Base-by-base conservation (phyloP, 2,329 filamentous ascomycete genomes). In the Penicillium griseofulvum region DNA sequence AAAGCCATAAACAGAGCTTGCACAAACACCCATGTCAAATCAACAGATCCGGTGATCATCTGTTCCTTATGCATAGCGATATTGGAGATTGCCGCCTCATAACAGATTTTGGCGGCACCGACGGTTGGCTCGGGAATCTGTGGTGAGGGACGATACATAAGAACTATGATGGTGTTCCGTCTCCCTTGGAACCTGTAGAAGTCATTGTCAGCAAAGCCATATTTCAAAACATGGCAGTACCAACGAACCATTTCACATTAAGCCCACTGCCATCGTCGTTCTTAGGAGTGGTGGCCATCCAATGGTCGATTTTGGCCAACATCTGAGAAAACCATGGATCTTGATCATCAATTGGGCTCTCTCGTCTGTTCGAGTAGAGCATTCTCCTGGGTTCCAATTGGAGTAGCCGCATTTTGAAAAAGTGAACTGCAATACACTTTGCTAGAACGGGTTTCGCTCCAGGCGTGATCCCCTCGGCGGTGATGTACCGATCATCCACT, bases 11-110 rank as follows among this genome's bases (percentile, higher is more conserved):
- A 97, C 38, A 97, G 82, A 19, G 88, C 87, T 55, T 96, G 83
- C 1, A 96, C 85, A 68, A 96, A 96, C 41, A 96, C 87, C 93
- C 93, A 97, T 0, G 92, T 97, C 57, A 97, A 81, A 68, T 97
- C 93, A 11, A 94, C 85, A 22, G 86, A 86, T 14, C 83, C 82
- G 16, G 83, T 86, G 61, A 87, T 83, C 68, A 96, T 88, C 71
- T 96, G 91, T 65, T 88, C 86, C 68, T 85, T 85, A 42, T 91
- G 88, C 69, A 93, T 85, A 61, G 87, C 82, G 65, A 97, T 90
- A 68, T 96, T 92, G 72, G 86, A 90, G 11, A 87, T 81, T 44
- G 90, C 87, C 38, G 90, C 91, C 43, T 94, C 87, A 67, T 89
- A 97, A 70, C 92, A 97, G 63, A 86, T 87, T 31, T 83, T 77